These are phyloP conservation scores for Ganoderma sinense DNA, from an alignment of 1,284 basidiomycete genomes.

Conservation along the genomic window DNA sequence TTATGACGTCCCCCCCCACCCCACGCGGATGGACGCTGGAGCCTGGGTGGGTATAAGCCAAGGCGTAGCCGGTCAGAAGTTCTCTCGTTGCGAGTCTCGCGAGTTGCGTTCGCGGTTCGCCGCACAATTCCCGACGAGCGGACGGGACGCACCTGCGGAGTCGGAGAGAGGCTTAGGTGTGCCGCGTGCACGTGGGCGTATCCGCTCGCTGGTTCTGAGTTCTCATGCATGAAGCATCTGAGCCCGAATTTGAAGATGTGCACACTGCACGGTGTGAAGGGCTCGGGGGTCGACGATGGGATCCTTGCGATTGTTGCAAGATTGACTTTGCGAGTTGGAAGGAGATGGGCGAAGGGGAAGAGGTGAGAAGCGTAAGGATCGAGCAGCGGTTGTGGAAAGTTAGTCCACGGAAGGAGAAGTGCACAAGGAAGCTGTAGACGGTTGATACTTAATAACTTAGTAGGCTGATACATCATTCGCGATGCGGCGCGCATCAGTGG, in stretches of 20 bases:
- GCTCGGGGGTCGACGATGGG: not conserved
- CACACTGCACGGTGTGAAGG: not conserved
- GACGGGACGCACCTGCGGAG: conserved; percentile 12
- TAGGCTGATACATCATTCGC: conserved; percentile 26
- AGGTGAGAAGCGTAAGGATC: conserved; percentile 4
- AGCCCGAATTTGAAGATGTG: not conserved
- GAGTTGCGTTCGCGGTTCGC: conserved; percentile 9
- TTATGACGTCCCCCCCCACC: not conserved
- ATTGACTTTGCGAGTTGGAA: not conserved
- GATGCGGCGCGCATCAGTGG: conserved; percentile 27
- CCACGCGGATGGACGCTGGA: not conserved
- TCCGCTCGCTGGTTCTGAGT: not conserved
- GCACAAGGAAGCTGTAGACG: conserved; percentile 15
- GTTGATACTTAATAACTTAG: conserved; percentile 9
- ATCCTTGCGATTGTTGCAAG: not conserved
- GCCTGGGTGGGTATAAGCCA: not conserved
- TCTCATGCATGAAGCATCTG: conserved; percentile 4
- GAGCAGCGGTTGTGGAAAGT: conserved; percentile 10
- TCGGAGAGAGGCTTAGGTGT: conserved; percentile 15
- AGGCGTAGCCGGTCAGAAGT: conserved; percentile 21
- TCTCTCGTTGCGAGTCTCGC: not conserved
- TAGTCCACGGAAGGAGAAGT: not conserved
- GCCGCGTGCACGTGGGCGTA: conserved; percentile 10
- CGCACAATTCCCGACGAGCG: conserved; percentile 26
- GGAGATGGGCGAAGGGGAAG: not conserved